These are phyloP conservation scores for Abelmoschus esculentus DNA, from an alignment of 345 rosid species.

Conservation along the genomic window DNA sequence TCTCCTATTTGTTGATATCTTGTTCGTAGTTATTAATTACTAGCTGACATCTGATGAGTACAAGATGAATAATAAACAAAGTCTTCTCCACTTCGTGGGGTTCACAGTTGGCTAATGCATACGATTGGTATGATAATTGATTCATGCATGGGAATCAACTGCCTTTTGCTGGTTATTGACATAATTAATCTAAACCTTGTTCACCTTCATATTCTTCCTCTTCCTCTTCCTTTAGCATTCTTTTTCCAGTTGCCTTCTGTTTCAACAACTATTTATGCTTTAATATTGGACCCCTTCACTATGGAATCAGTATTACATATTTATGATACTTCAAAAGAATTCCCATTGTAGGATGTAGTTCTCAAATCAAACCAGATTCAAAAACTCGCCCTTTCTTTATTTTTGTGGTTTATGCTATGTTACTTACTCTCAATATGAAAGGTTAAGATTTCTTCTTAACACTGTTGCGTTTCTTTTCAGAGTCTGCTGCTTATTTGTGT, in stretches of 20 bases:
- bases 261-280: background rate
- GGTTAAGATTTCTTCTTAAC: constrained; percentile 6
- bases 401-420: background rate
- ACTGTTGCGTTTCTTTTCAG: constrained; percentile 30
- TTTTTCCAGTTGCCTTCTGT: background rate
- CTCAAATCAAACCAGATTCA: background rate
- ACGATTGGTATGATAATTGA: background rate
- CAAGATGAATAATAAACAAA: background rate
- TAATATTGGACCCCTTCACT: background rate
- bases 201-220: background rate
- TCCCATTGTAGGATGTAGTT: background rate
- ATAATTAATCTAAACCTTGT: background rate
- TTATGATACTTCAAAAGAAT: background rate
- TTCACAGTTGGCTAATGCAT: background rate
- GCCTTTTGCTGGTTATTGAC: background rate
- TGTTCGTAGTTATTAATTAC: background rate
- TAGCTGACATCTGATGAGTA: background rate
- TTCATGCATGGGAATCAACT: background rate
- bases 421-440: background rate
- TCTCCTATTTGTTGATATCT: background rate
- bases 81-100: background rate
- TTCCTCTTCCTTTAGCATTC: background rate
- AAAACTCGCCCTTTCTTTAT: background rate
- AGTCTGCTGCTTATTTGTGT: constrained; percentile 42
- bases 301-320: background rate